Evolutionary conservation across 1,139 yeast species (phyloP).

Genomic region (Eremothecium sinecaudum): DNA sequence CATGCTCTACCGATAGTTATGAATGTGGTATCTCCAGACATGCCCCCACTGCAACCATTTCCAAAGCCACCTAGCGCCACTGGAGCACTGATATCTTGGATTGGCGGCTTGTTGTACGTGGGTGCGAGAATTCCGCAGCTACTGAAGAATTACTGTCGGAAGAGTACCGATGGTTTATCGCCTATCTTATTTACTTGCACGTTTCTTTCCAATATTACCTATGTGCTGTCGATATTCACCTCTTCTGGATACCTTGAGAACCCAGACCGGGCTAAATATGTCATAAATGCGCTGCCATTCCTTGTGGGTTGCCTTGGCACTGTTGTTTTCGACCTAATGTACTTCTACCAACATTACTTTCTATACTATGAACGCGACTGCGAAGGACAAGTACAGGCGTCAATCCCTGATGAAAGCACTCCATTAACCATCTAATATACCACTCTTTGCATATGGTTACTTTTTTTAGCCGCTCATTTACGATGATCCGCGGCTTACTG

Average conservation of each 20-base stretch:
- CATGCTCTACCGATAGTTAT: not conserved
- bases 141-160: conserved; percentile 59
- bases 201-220: conserved; percentile 68
- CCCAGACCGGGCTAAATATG: conserved; percentile 39
- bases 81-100: conserved; percentile 57
- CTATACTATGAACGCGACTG: conserved; percentile 28
- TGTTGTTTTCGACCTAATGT: conserved; percentile 61
- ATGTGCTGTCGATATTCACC: conserved; percentile 64
- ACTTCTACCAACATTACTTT: conserved; percentile 52
- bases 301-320: conserved; percentile 84
- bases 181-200: conserved; percentile 74
- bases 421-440: too few species aligned
- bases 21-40: conserved; percentile 3
- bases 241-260: conserved; percentile 32
- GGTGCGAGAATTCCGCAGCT: conserved; percentile 81
- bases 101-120: conserved; percentile 67
- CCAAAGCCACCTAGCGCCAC: conserved; percentile 12
- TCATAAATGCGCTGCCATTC: conserved; percentile 68
- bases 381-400: too few species aligned
- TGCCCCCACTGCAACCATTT: not conserved
- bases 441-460: too few species aligned
- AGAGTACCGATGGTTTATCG: conserved; percentile 78
- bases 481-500: too few species aligned
- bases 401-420: too few species aligned
- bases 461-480: too few species aligned